Conservation (phyloP, 164 flowering plant species). For the Taxillus chinensis region DNA sequence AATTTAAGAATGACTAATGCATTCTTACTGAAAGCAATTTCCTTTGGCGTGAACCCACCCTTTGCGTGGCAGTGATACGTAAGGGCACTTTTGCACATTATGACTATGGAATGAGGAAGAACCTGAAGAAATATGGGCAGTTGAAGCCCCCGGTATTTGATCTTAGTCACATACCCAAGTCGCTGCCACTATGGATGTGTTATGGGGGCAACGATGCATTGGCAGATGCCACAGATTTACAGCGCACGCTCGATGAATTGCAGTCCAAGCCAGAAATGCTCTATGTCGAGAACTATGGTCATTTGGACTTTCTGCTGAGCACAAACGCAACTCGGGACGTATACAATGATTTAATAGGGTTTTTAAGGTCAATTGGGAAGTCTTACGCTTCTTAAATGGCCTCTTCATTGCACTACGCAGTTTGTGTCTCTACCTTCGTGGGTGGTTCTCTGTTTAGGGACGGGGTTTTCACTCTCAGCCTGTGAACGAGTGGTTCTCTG, state of each 20-base stretch:
- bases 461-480: no score
- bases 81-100: constrained; percentile 76
- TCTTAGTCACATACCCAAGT: constrained; percentile 51
- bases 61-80: constrained; percentile 65
- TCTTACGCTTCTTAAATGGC: constrained; percentile 24
- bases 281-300: constrained; percentile 77
- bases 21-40: no score
- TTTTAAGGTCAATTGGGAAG: constrained; percentile 48
- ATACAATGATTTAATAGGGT: constrained; percentile 48
- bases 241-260: constrained; percentile 59
- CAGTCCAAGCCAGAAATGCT: constrained; percentile 54
- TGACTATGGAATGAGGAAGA: constrained; percentile 68
- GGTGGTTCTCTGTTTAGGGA: no score
- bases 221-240: constrained; percentile 62
- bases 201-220: constrained; percentile 84
- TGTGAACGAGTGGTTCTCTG: no score
- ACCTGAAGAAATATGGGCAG: constrained; percentile 52
- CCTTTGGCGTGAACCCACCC: no score
- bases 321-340: constrained; percentile 54
- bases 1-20: no score
- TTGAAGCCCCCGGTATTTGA: constrained; percentile 57
- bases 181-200: constrained; percentile 84
- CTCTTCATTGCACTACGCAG: background rate
- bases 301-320: constrained; percentile 68
- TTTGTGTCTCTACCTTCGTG: background rate